These are phyloP conservation scores for Pyrenula massariospora DNA, from an alignment of 495 filamentous ascomycete species.

Conservation along the genomic window DNA sequence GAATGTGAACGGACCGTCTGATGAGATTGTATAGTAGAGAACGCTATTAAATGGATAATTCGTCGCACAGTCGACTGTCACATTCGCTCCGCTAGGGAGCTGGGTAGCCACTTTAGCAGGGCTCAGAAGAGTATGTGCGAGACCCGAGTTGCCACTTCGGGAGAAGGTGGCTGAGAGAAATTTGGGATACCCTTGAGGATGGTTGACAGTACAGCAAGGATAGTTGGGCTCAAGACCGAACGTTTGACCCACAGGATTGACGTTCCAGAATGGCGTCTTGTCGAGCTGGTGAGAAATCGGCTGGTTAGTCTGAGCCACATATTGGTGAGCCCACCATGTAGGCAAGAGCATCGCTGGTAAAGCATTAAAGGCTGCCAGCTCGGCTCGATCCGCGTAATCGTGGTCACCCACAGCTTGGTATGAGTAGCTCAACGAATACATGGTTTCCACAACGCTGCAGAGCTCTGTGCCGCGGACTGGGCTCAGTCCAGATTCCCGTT, in stretches of 20 bases:
- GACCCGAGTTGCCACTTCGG: conserved; percentile 10
- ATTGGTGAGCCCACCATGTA: conserved; percentile 52
- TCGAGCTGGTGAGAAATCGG: conserved; percentile 31
- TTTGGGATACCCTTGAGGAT: conserved; percentile 50
- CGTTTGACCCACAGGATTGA: conserved; percentile 10
- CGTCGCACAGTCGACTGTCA: conserved; percentile 23
- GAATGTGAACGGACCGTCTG: conserved; percentile 27
- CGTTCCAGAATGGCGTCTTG: conserved; percentile 38
- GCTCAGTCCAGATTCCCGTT: conserved; percentile 18
- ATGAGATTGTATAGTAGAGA: conserved; percentile 33
- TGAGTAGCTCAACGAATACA: conserved; percentile 30
- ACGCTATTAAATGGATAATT: conserved; percentile 40
- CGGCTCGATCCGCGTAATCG: conserved; percentile 43
- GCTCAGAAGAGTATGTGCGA: conserved; percentile 14
- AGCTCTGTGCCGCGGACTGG: conserved; percentile 27
- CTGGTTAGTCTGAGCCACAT: conserved; percentile 47
- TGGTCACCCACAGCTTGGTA: conserved; percentile 31
- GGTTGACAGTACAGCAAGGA: conserved; percentile 54
- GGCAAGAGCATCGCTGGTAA: conserved; percentile 41
- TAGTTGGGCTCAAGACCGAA: conserved; percentile 25
- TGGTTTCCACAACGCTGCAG: conserved; percentile 29
- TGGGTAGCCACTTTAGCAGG: conserved; percentile 7
- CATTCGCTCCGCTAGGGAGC: conserved; percentile 1
- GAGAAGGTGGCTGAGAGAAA: conserved; percentile 29
- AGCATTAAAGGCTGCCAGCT: conserved; percentile 48